A percentile compares a stretch with the other conserved stretches of the same genome.
Conservation (phyloP, 2,329 filamentous ascomycete genomes). For the Diatrype stigma region DNA sequence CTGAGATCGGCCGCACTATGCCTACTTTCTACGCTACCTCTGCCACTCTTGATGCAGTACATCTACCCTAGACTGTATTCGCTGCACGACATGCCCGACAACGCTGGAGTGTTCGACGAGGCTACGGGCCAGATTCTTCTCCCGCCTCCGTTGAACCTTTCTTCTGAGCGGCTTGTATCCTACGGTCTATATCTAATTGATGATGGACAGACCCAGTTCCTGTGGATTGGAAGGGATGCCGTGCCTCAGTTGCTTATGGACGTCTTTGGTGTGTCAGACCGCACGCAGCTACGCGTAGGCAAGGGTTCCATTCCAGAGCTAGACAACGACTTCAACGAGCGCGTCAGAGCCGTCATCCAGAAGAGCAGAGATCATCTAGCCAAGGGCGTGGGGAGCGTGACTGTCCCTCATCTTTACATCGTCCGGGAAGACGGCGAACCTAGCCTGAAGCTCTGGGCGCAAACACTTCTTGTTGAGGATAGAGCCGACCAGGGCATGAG, state of each 20-base stretch:
- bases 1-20: conserved; percentile 90
- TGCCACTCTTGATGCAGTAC: conserved; percentile 88
- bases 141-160: conserved; percentile 79
- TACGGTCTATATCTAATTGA: conserved; percentile 96
- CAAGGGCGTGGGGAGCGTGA: conserved; percentile 86
- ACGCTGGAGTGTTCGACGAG: conserved; percentile 78
- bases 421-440: conserved; percentile 95
- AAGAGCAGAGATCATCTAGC: conserved; percentile 87
- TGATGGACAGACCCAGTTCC: conserved; percentile 94
- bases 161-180: conserved; percentile 79
- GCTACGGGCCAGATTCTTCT: conserved; percentile 86
- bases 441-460: conserved; percentile 91
- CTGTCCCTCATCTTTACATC: conserved; percentile 88
- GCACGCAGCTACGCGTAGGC: conserved; percentile 80
- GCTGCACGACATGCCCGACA: conserved; percentile 93
- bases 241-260: conserved; percentile 84
- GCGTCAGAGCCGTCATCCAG: conserved; percentile 81
- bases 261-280: conserved; percentile 84
- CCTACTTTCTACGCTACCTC: conserved; percentile 85
- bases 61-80: conserved; percentile 85
- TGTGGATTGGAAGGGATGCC: conserved; percentile 92
- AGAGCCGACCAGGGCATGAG: conserved; percentile 90
- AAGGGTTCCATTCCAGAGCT: conserved; percentile 83
- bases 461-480: conserved; percentile 93
- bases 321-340: conserved; percentile 95